A percentile compares a stretch with the other conserved stretches of the same genome.
Conservation (phyloP, 1,139 yeast species). For the Meyerozyma sp. region DNA sequence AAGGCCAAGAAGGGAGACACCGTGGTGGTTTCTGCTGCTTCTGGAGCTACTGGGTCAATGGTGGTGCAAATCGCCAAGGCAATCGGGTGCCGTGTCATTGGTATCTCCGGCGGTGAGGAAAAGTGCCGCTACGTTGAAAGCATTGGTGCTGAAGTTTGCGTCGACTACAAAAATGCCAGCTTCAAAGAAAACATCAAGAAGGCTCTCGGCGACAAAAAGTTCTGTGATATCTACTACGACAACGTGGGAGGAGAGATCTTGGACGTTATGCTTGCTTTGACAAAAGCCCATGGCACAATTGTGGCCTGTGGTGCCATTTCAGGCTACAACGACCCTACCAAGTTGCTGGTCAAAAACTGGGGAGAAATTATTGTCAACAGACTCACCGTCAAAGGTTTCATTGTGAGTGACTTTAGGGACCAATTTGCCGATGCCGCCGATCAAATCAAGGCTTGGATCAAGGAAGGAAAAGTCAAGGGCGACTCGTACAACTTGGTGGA, state of each 20-base stretch:
- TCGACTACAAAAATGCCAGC: conserved; percentile 43
- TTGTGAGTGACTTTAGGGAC: conserved; percentile 14
- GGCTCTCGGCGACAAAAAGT: conserved; percentile 13
- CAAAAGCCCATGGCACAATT: conserved; percentile 18
- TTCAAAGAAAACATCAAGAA: conserved; percentile 8
- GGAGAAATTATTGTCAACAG: conserved; percentile 21
- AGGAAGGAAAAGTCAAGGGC: conserved; percentile 15
- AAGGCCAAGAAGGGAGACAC: conserved; percentile 31
- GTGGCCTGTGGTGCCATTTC: conserved; percentile 28
- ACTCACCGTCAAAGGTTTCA: conserved; percentile 16
- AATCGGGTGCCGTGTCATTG: conserved; percentile 35
- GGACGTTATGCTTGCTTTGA: conserved; percentile 14
- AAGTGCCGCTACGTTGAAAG: conserved; percentile 52
- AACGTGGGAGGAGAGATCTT: conserved; percentile 20
- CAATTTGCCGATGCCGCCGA: conserved; percentile 9
- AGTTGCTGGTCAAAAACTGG: conserved; percentile 16
- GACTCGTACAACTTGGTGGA: conserved; percentile 29
- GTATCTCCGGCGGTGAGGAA: conserved; percentile 57
- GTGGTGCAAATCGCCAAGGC: conserved; percentile 54
- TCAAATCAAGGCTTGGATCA: conserved; percentile 15
- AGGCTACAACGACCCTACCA: conserved; percentile 19
- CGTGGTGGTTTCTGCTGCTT: conserved; percentile 59
- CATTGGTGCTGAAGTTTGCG: conserved; percentile 49
- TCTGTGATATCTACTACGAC: conserved; percentile 17
- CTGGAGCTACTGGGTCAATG: conserved; percentile 67